Evolutionary conservation across 2,329 filamentous ascomycete genomes (phyloP).

Genomic region (Colletotrichum truncatum): DNA sequence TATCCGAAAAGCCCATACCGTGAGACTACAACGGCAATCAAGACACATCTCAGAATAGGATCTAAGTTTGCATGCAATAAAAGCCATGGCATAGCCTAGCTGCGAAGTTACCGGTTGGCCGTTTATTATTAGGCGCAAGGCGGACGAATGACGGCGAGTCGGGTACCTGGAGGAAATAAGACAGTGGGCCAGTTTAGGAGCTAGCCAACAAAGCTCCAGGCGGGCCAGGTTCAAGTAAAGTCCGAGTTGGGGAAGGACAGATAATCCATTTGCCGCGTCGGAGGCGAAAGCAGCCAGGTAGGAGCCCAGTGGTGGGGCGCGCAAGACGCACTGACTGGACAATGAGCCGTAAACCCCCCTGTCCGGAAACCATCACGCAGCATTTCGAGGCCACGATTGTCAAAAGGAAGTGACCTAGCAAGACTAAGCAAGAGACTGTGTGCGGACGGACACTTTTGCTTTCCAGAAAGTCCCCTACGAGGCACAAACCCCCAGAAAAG

Average conservation of each 20-base stretch:
- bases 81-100: no score
- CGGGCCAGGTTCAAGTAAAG: not conserved
- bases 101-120: no score
- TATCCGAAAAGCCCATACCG: no score
- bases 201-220: conserved; percentile 14
- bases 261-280: conserved; percentile 29
- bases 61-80: no score
- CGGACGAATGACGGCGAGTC: not conserved
- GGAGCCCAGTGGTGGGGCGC: conserved; percentile 5
- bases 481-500: not conserved
- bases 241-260: conserved; percentile 28
- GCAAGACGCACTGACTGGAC: conserved; percentile 13
- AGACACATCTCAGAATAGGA: no score
- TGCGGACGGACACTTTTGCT: not conserved
- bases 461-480: not conserved
- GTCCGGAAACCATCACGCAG: conserved; percentile 22
- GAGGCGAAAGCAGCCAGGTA: conserved; percentile 9
- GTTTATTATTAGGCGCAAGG: not conserved
- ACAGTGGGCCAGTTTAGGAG: not conserved
- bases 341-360: conserved; percentile 30
- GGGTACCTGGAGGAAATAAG: not conserved
- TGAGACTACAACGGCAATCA: no score
- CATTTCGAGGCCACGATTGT: conserved; percentile 48
- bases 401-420: conserved; percentile 28
- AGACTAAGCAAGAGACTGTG: no score